Base-by-base conservation (phyloP, 805 yeast genomes). In the Wickerhamiella bombiphila region DNA sequence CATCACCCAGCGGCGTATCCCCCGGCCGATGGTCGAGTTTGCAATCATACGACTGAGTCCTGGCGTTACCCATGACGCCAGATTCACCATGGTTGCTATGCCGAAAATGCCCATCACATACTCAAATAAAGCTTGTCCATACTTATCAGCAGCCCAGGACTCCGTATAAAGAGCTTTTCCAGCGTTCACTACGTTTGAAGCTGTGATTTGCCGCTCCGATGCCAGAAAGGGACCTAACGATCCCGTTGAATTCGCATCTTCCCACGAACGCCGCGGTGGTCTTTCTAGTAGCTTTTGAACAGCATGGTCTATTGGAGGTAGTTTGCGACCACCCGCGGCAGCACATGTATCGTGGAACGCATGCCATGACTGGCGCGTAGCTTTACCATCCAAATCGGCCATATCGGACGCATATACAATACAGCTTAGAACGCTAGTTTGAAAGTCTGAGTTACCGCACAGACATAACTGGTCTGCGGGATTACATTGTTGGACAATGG, bases 71-170 rank as follows among this genome's bases (percentile, higher is more conserved):
- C 40, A 35, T 31, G 34, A 21, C 13, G 29, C 9, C n/a, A 30
- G n/a, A 22, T 43, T 43, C 20, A 35, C 14, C 11, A 29, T n/a
- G 18, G 20, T 36, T 20, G 35, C 39, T 19, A 40, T 13, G 2
- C 29, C 40, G 25, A 43, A n/a, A 3, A 37, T 26, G 7, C 39
- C 39, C 8, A 33, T 14, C 8, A 40, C 28, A n/a, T 37, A 43
- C 24, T 17, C 29, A 3, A 43, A 19, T 22, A 28, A 13, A 13
- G 32, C 37, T 29, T 38, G 36, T 28, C 46, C 40, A 30, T 38
- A 35, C 20, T n/a, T 4, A 4, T 15, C 34, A 3, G 40, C 20
- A 7, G 22, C 22, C 11, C 14, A 13, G 20, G 33, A 13, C 33
- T 30, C 33, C 18, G 8, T 5, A 19, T 8, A 19, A 15, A 13